phyloP scores from a whole-genome alignment of 805 yeast genomes.

The Wickerhamiella azyma region DNA sequence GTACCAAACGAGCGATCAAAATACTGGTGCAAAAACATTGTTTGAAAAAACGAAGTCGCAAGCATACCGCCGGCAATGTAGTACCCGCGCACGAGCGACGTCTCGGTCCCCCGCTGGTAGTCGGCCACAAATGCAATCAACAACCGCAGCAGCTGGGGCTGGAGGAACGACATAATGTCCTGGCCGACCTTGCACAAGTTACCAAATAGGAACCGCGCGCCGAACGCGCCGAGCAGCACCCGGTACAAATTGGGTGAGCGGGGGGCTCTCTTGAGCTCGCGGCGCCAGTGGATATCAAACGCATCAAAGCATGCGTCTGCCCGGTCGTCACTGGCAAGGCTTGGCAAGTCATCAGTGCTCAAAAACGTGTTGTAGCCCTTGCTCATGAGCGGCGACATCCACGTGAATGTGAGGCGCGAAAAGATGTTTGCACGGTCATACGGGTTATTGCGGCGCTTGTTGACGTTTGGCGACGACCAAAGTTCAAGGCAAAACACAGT shows the following conservation, averaged over 20 bases:
- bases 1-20: slow-evolving; percentile 37
- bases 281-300: slow-evolving; percentile 49
- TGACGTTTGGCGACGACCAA: slow-evolving; percentile 24
- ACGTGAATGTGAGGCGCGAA: slow-evolving; percentile 63
- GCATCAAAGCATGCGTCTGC: slow-evolving; percentile 38
- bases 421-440: slow-evolving; percentile 53
- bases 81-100: slow-evolving; percentile 40
- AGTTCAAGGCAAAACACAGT: slow-evolving; percentile 35
- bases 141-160: slow-evolving; percentile 65
- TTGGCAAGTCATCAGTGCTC: slow-evolving; percentile 53
- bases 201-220: slow-evolving; percentile 52
- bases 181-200: slow-evolving; percentile 60
- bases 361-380: slow-evolving; percentile 53
- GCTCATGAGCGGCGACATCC: slow-evolving; percentile 82
- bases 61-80: slow-evolving; percentile 54
- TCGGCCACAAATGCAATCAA: slow-evolving; percentile 50
- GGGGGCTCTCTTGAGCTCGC: slow-evolving; percentile 30
- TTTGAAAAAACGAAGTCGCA: slow-evolving; percentile 42
- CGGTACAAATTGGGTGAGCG: slow-evolving; percentile 37
- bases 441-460: slow-evolving; percentile 29
- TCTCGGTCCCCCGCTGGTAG: slow-evolving; percentile 21
- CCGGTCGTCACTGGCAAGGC: slow-evolving; percentile 53
- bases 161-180: slow-evolving; percentile 71
- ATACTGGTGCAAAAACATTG: slow-evolving; percentile 56
- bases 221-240: slow-evolving; percentile 62